Conservation (phyloP, 306 rosid genomes). For the Spatholobus suberectus region DNA sequence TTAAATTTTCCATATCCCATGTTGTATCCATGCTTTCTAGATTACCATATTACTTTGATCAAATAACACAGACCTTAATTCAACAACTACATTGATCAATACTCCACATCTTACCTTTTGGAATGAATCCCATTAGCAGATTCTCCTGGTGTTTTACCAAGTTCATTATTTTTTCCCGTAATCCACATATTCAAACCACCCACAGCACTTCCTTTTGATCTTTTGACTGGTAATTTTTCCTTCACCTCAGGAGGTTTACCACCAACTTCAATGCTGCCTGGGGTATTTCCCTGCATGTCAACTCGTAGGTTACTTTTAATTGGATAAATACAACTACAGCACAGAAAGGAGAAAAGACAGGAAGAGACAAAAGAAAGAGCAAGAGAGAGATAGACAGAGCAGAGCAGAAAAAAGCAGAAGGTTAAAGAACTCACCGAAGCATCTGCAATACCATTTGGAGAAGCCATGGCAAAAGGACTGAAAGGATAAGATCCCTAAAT, state of each 20-base stretch:
- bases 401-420: neutral
- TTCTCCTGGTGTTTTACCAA: neutral
- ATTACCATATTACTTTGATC: neutral
- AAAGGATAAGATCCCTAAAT: neutral
- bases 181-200: conserved; percentile 5
- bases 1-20: neutral
- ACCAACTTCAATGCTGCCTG: neutral
- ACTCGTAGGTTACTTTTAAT: neutral
- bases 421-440: neutral
- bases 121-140: conserved; percentile 11
- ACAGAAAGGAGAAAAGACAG: neutral
- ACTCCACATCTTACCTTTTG: neutral
- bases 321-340: neutral
- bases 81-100: neutral
- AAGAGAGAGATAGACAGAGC: neutral
- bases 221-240: neutral
- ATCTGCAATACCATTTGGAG: neutral
- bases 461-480: neutral
- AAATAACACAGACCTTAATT: neutral
- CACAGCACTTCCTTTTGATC: neutral
- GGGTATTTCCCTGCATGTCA: neutral
- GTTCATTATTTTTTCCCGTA: neutral
- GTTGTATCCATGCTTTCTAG: neutral
- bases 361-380: neutral
- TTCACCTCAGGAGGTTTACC: conserved; percentile 3